phyloP scores from a whole-genome alignment of 2,329 filamentous ascomycete genomes.

The Arthrinium puccinioides region DNA sequence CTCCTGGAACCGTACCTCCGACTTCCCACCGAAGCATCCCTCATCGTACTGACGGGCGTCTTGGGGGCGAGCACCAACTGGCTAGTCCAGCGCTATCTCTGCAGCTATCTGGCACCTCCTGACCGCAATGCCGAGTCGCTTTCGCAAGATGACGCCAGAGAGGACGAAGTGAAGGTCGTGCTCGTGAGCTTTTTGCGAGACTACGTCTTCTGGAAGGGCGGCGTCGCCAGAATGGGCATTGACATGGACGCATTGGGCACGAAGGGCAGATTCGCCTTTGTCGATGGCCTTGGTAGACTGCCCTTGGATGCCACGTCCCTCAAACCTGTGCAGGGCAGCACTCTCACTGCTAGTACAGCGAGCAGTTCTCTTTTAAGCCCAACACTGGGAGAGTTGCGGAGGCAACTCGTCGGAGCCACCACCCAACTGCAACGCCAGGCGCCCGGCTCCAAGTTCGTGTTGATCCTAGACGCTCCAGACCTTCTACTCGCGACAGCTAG shows the following conservation, averaged over 20 bases:
- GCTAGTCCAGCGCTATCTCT: conserved; percentile 52
- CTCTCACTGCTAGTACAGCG: conserved; percentile 3
- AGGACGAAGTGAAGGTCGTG: conserved; percentile 48
- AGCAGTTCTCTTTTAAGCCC: conserved; percentile 20
- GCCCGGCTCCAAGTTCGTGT: conserved; percentile 34
- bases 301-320: conserved; percentile 5
- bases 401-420: conserved; percentile 31
- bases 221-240: conserved; percentile 61
- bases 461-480: conserved; percentile 62
- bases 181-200: conserved; percentile 80
- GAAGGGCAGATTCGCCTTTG: conserved; percentile 58
- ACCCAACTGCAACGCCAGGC: conserved; percentile 20
- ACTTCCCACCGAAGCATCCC: conserved; percentile 49
- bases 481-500: conserved; percentile 53
- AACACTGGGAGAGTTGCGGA: conserved; percentile 27
- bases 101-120: conserved; percentile 30
- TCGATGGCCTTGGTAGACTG: conserved; percentile 65
- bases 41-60: conserved; percentile 62
- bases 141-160: conserved; percentile 18
- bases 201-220: conserved; percentile 69
- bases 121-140: conserved; percentile 1
- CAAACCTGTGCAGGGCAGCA: conserved; percentile 9
- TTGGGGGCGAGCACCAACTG: conserved; percentile 59
- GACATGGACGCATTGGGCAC: conserved; percentile 57
- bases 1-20: conserved; percentile 58